Conservation (phyloP, 1,139 yeast species). For the Kodamaea anthophila region DNA sequence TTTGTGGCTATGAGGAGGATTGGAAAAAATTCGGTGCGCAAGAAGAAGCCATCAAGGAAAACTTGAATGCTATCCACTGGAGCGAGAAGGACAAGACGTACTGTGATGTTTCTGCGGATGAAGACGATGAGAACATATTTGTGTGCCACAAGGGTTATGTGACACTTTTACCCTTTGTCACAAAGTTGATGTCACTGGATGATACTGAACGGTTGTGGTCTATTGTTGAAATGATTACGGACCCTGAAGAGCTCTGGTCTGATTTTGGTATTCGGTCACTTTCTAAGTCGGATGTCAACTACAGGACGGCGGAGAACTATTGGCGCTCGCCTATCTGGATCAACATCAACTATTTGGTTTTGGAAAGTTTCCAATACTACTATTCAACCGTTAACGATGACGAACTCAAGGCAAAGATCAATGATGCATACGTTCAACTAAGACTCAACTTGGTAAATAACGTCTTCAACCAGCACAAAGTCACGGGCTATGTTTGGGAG, state of each 20-base stretch:
- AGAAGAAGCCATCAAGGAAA: constrained; percentile 52
- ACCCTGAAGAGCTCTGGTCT: constrained; percentile 74
- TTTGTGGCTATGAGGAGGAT: constrained; percentile 58
- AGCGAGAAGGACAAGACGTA: constrained; percentile 56
- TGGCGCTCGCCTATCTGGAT: constrained; percentile 98
- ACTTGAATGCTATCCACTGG: constrained; percentile 79
- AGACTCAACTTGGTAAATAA: constrained; percentile 65
- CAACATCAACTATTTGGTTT: constrained; percentile 76
- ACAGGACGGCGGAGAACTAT: constrained; percentile 80
- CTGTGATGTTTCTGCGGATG: constrained; percentile 80
- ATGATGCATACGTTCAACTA: constrained; percentile 45
- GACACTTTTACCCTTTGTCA: constrained; percentile 76
- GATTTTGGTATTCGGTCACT: constrained; percentile 77
- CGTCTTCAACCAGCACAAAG: constrained; percentile 59
- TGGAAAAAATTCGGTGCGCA: constrained; percentile 43
- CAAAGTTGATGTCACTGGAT: constrained; percentile 54
- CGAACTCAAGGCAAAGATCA: constrained; percentile 29
- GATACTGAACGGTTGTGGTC: constrained; percentile 45
- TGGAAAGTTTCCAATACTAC: constrained; percentile 66
- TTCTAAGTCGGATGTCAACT: constrained; percentile 59
- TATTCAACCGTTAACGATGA: constrained; percentile 10
- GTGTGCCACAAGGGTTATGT: constrained; percentile 90
- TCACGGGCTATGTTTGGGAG: constrained; percentile 85
- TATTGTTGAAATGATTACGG: constrained; percentile 52
- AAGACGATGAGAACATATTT: constrained; percentile 54